Evolutionary conservation across 768 basidiomycete genomes (phyloP).

Genomic region (Auricularia sp.): DNA sequence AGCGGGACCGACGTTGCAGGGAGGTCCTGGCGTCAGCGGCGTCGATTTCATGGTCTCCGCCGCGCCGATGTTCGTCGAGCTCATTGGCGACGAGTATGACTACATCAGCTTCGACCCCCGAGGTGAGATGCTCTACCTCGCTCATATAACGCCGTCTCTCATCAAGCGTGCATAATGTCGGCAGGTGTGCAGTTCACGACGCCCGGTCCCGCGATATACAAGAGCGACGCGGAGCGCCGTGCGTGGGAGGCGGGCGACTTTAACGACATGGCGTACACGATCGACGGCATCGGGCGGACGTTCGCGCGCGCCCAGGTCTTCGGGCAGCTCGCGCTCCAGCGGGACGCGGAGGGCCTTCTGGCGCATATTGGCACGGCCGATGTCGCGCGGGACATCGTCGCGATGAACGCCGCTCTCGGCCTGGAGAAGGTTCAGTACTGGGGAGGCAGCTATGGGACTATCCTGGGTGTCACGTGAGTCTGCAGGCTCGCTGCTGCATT

Average conservation of each 20-base stretch:
- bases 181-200: constrained; percentile 11
- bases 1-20: background rate
- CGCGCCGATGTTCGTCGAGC: background rate
- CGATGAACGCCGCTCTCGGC: constrained; percentile 24
- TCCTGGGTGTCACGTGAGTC: background rate
- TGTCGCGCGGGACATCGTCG: constrained; percentile 29
- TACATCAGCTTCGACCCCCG: constrained; percentile 17
- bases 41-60: constrained; percentile 6
- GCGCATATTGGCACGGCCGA: constrained; percentile 26
- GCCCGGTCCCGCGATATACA: constrained; percentile 1
- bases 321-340: background rate
- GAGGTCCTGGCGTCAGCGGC: constrained; percentile 14
- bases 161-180: background rate
- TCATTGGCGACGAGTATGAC: constrained; percentile 15
- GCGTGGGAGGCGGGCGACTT: too few relatives aligned
- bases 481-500: too few relatives aligned
- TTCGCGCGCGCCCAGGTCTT: background rate
- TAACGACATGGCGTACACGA: background rate
- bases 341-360: background rate
- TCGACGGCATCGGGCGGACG: background rate
- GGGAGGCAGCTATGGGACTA: constrained; percentile 17
- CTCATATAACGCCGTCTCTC: background rate
- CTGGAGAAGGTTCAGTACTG: constrained; percentile 25
- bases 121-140: constrained; percentile 3
- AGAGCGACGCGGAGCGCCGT: too few relatives aligned